Evolutionary conservation across 306 rosid species (phyloP), one percentile per base, ranked within the genome.

Genomic region (Glycine soja): DNA sequence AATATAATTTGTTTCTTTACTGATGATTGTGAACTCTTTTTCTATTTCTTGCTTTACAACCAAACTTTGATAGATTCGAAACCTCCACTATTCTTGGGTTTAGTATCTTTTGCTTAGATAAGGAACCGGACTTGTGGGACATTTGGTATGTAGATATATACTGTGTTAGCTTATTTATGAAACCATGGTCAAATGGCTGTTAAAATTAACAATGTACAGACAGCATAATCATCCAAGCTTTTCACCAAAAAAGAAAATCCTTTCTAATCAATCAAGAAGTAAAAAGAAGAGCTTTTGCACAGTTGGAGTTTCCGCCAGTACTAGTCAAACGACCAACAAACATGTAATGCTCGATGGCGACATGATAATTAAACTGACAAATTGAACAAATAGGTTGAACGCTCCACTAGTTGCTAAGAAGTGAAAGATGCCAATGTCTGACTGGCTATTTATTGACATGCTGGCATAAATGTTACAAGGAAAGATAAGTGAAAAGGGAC

Each of bases 1-100:
- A 66, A 80, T 78, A 72, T 66, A 72, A 43, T 65, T 36, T 86
- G 40, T 79, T 78, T 82, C 73, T 72, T 72, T 73, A 43, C 70
- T 16, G 38, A 72, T 48, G 50, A 71, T 50, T 9, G 18, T 57
- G 40, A 47, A 63, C 63, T 71, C 82, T 64, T 70, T 52, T 56
- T 18, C 53, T 43, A 14, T 80, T 70, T 42, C 75, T 79, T 79
- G 76, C 52, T 32, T 70, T 80, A 45, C 19, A 80, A 80, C 62
- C 3, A 2, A 45, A 19, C 65, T 50, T 19, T 36, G 85, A 50
- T 46, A 74, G 71, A 64, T 78, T 30, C 16, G 8, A 74, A 79
- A 78, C 54, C 7, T 63, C n/a, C 6, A 62, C 47, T 63, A 32
- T 56, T 69, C 5, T 47, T 38, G 72, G 30, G 48, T 58, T 70